Evolutionary conservation across 768 basidiomycete species (phyloP).

Genomic region (Agaricus blazei): DNA sequence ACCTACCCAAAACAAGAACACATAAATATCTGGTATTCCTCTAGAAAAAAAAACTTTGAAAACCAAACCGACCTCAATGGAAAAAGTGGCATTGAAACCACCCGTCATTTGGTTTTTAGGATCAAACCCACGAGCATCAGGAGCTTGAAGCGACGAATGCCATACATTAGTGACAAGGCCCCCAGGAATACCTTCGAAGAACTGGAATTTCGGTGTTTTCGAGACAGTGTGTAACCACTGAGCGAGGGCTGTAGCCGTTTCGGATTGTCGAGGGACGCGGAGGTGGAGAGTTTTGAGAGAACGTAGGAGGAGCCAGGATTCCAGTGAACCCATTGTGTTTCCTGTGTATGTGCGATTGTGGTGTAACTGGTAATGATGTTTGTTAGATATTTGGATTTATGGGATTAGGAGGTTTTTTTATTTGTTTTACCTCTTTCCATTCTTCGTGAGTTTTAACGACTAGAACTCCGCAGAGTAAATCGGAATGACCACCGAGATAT

Average conservation of each 20-base stretch:
- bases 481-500: slow-evolving; percentile 86
- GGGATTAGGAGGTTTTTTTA: no score
- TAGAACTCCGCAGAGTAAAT: slow-evolving; percentile 74
- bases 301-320: slow-evolving; percentile 80
- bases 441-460: slow-evolving; percentile 62
- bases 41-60: no score
- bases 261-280: slow-evolving; percentile 72
- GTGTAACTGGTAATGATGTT: slow-evolving; percentile 43
- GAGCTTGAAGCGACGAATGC: slow-evolving; percentile 74
- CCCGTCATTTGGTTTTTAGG: slow-evolving; percentile 69
- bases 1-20: slow-evolving; percentile 29
- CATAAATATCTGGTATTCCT: no score
- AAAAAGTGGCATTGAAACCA: slow-evolving; percentile 73
- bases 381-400: no score
- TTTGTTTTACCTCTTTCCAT: slow-evolving; percentile 49
- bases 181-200: slow-evolving; percentile 64
- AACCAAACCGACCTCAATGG: slow-evolving; percentile 42
- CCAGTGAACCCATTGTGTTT: slow-evolving; percentile 69
- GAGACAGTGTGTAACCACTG: slow-evolving; percentile 63
- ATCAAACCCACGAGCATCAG: slow-evolving; percentile 56
- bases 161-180: slow-evolving; percentile 63
- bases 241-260: slow-evolving; percentile 66
- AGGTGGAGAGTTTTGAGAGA: slow-evolving; percentile 82
- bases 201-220: slow-evolving; percentile 38
- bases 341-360: slow-evolving; percentile 60